phyloP scores from a whole-genome alignment of 805 yeast species.

The Pichia insulana region DNA sequence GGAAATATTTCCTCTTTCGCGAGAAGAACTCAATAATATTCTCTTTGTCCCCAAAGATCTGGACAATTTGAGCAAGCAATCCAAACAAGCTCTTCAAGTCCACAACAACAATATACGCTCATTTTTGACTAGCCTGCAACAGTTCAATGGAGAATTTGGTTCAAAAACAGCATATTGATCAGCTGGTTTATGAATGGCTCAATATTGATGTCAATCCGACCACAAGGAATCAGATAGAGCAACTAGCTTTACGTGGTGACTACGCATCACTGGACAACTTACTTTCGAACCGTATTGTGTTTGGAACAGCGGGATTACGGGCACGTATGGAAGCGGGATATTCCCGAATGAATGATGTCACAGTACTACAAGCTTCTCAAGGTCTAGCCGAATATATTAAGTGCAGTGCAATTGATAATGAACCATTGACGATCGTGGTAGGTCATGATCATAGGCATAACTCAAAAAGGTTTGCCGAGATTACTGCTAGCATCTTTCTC shows the following conservation, averaged over 20 bases:
- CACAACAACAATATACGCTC: no score
- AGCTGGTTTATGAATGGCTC: slow-evolving; percentile 32
- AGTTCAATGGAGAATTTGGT: no score
- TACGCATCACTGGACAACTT: slow-evolving; percentile 41
- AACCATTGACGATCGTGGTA: slow-evolving; percentile 43
- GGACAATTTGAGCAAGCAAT: no score
- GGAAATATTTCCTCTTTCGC: no score
- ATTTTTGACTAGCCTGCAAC: no score
- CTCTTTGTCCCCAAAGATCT: no score
- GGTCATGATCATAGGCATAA: slow-evolving; percentile 91
- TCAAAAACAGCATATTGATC: not conserved
- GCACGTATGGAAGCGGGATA: slow-evolving; percentile 88
- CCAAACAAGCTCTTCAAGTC: no score
- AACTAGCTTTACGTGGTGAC: slow-evolving; percentile 23
- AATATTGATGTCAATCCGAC: slow-evolving; percentile 27
- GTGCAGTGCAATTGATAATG: slow-evolving; percentile 22
- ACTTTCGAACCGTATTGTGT: slow-evolving; percentile 53
- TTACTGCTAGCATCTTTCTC: slow-evolving; percentile 70
- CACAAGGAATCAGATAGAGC: slow-evolving; percentile 54
- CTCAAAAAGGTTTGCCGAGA: slow-evolving; percentile 69
- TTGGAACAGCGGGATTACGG: slow-evolving; percentile 93
- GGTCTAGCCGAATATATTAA: slow-evolving; percentile 54
- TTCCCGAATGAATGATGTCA: slow-evolving; percentile 78
- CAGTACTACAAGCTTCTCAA: slow-evolving; percentile 85
- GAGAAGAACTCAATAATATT: no score